Evolutionary conservation across 305 asterid species (phyloP).

Genomic region (Petunia hybrid): DNA sequence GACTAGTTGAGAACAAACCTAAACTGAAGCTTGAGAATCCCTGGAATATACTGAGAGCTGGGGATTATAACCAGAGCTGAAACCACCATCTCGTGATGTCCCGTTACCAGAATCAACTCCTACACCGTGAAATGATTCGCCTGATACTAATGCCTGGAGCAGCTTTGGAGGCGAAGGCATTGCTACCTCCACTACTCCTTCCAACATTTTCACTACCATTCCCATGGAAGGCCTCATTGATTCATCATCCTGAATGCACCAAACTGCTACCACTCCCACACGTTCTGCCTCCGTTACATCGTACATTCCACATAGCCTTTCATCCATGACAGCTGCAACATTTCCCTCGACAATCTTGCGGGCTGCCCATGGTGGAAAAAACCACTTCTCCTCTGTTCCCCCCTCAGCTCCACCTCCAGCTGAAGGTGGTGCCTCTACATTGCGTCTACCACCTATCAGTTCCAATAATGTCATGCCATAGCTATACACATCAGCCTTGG

Average conservation of each 20-base stretch:
- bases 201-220: constrained; percentile 82
- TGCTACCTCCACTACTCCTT: constrained; percentile 76
- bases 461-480: constrained; percentile 85
- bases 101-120: constrained; percentile 46
- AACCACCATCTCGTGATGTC: constrained; percentile 40
- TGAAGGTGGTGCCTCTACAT: constrained; percentile 71
- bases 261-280: constrained; percentile 61
- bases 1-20: constrained; percentile 31
- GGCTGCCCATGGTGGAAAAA: constrained; percentile 81
- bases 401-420: constrained; percentile 48
- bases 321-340: constrained; percentile 55
- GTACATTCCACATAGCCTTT: constrained; percentile 57
- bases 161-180: constrained; percentile 76
- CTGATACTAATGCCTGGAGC: constrained; percentile 84
- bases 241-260: constrained; percentile 90
- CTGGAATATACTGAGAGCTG: constrained; percentile 42
- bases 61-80: constrained; percentile 44
- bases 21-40: constrained; percentile 43
- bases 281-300: constrained; percentile 58
- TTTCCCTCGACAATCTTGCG: constrained; percentile 65
- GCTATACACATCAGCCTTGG: constrained; percentile 85
- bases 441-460: constrained; percentile 70
- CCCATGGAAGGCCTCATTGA: constrained; percentile 77
- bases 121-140: constrained; percentile 74
- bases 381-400: constrained; percentile 63